These are phyloP conservation scores for Dalbergia cochinchinensis DNA, from an alignment of 306 rosid genomes.

Conservation along the genomic window DNA sequence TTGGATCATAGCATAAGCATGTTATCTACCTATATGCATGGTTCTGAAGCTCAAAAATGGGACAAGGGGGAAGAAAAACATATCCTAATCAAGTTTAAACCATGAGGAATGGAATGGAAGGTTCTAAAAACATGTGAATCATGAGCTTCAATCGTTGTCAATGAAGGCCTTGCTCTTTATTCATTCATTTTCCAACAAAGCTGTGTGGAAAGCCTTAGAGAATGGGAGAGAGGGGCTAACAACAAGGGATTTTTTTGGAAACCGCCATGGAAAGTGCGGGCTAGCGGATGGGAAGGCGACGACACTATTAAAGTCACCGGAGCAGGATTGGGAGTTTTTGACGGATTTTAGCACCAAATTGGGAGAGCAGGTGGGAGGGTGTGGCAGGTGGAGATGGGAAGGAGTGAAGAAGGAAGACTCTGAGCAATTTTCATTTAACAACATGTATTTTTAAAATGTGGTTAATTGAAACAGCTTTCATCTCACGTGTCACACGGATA, in stretches of 20 bases:
- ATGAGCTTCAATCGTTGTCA: conserved; percentile 44
- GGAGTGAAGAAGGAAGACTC: too few species aligned
- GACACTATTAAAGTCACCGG: too few species aligned
- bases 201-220: conserved; percentile 61
- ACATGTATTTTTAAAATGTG: too few species aligned
- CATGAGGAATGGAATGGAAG: conserved; percentile 54
- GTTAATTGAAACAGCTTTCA: too few species aligned
- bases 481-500: too few species aligned
- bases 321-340: too few species aligned
- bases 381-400: too few species aligned
- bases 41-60: conserved; percentile 53
- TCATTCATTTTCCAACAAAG: conserved; percentile 49
- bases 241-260: background rate
- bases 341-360: too few species aligned
- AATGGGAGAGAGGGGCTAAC: conserved; percentile 48
- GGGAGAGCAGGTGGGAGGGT: too few species aligned
- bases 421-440: too few species aligned
- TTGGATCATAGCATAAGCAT: conserved; percentile 48
- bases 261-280: too few species aligned
- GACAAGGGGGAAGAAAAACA: conserved; percentile 38
- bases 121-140: conserved; percentile 44
- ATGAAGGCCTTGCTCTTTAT: conserved; percentile 29
- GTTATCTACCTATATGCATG: conserved; percentile 60
- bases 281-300: too few species aligned
- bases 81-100: conserved; percentile 69